Percentiles rank a stretch among this genome's conserved stretches.
phyloP scores from a whole-genome alignment of 2,329 filamentous ascomycete genomes.

The Dothidotthia symphoricarpi region DNA sequence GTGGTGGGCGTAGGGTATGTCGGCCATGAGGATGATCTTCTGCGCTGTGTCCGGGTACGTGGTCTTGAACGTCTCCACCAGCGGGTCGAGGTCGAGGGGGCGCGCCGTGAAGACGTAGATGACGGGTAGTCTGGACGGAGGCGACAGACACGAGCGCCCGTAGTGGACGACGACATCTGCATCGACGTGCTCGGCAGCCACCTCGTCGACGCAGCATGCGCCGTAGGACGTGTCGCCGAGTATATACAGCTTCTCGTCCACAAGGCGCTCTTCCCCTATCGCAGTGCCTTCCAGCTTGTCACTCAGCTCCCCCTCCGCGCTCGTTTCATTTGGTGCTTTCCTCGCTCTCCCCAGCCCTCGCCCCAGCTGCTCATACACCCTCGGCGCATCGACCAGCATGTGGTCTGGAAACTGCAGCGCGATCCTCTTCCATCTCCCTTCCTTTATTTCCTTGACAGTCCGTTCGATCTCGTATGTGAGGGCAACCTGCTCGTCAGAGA shows the following conservation, averaged over 20 bases:
- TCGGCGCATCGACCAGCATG: slow-evolving; percentile 82
- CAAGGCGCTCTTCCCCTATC: slow-evolving; percentile 11
- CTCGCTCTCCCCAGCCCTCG: slow-evolving; percentile 47
- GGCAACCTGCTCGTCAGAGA: slow-evolving; percentile 68
- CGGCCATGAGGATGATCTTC: slow-evolving; percentile 79
- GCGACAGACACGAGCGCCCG: slow-evolving; percentile 86
- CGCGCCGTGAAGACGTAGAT: slow-evolving; percentile 86
- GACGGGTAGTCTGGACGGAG: slow-evolving; percentile 81
- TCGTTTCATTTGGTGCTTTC: slow-evolving; percentile 11
- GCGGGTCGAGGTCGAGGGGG: slow-evolving; percentile 60
- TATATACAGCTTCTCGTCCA: slow-evolving; percentile 65
- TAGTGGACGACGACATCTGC: slow-evolving; percentile 94
- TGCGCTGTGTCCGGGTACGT: slow-evolving; percentile 65
- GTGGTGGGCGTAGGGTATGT: slow-evolving; percentile 81
- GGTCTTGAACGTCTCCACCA: slow-evolving; percentile 61
- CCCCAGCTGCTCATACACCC: slow-evolving; percentile 68
- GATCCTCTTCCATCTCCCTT: slow-evolving; percentile 69
- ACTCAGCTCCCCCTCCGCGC: slow-evolving; percentile 16
- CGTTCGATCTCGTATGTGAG: slow-evolving; percentile 81
- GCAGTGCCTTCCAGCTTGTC: slow-evolving; percentile 13
- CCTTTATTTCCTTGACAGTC: slow-evolving; percentile 73
- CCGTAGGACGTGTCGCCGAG: slow-evolving; percentile 96
- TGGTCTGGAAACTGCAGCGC: slow-evolving; percentile 95
- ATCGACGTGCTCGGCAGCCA: slow-evolving; percentile 88
- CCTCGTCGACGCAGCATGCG: slow-evolving; percentile 94